Evolutionary conservation across 495 filamentous ascomycete species (phyloP), one percentile per base, ranked within the genome.

Genomic region (Letharia columbiana): DNA sequence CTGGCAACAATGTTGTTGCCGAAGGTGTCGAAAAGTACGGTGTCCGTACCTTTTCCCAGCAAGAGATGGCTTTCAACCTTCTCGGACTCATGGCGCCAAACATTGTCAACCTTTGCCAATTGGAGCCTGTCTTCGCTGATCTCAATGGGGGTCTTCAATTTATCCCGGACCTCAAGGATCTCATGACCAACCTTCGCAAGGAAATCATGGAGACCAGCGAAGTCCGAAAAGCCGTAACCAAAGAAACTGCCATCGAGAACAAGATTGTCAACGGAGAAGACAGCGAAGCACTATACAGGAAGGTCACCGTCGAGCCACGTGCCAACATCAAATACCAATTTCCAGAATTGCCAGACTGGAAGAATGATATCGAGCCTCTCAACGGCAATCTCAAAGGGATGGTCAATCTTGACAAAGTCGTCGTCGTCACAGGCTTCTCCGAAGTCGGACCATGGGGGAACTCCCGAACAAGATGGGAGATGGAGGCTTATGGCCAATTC

Each of bases 41-140:
- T 72, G 95, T 98, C 20, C 90, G 95, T 68, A 99, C 94, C 7
- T 99, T 99, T 80, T 97, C 93, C 23, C 95, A 98, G 79, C 91
- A 95, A 71, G 94, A 99, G 77, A 99, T 99, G 94, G 94, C 94
- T 5, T 98, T 99, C 83, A 99, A 98, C 76, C 79, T 99, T 63
- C 86, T 99, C 47, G 93, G 94, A 64, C 86, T 99, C 59, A 97
- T 99, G 94, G 86, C 93, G 7, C 91, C 94, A 12, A 84, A 87
- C 35, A 90, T 99, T 67, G 92, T 96, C 70, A 92, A 98, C 72
- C 85, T 99, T 41, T 98, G 95, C 81, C 94, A 99, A 77, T 81
- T 85, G 40, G 92, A 99, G 74, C 94, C 94, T 7, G 91, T 99
- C 64, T 97, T 89, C 76, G 94, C 95, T 61, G 94, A 99, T 78